These are phyloP conservation scores for Trichothecium sympodiale DNA, from an alignment of 2,329 filamentous ascomycete species.

Conservation along the genomic window DNA sequence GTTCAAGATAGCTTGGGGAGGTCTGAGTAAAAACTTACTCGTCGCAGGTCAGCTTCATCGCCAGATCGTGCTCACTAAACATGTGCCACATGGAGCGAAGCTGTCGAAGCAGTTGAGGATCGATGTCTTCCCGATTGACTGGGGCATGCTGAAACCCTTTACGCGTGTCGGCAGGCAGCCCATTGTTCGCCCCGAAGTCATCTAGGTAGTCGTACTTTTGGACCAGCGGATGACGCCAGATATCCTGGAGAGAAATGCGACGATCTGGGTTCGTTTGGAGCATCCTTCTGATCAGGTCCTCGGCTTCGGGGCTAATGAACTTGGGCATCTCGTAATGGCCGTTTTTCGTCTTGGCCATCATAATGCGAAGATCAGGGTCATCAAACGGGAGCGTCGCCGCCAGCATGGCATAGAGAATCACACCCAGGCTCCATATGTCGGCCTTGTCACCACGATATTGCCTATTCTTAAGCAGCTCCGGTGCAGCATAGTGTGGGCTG, in stretches of 20 bases:
- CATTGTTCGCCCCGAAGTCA: slow-evolving; percentile 44
- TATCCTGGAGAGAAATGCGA: slow-evolving; percentile 68
- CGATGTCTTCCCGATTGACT: slow-evolving; percentile 55
- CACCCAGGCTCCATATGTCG: slow-evolving; percentile 90
- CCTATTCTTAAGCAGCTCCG: slow-evolving; percentile 70
- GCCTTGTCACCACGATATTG: slow-evolving; percentile 76
- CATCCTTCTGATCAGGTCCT: slow-evolving; percentile 70
- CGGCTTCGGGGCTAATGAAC: slow-evolving; percentile 55
- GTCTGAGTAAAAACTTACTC: slow-evolving; percentile 37
- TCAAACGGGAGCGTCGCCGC: slow-evolving; percentile 79
- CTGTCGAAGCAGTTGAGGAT: slow-evolving; percentile 72
- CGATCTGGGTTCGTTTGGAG: slow-evolving; percentile 66
- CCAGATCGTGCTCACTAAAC: slow-evolving; percentile 60
- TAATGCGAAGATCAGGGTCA: slow-evolving; percentile 46
- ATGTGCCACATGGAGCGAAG: slow-evolving; percentile 87
- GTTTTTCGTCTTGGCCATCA: slow-evolving; percentile 50
- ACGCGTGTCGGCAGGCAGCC: slow-evolving; percentile 43
- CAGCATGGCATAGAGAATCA: slow-evolving; percentile 81
- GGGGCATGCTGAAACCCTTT: slow-evolving; percentile 52
- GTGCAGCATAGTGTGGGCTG: slow-evolving; percentile 92
- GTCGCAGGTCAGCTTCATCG: slow-evolving; percentile 53
- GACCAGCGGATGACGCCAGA: slow-evolving; percentile 82
- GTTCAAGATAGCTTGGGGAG: slow-evolving; percentile 3
- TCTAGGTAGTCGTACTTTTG: slow-evolving; percentile 73
- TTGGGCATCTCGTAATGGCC: slow-evolving; percentile 51